These are phyloP conservation scores for bread wheat (Triticum aestivum) DNA, from an alignment of 176 grass and related monocot species.

Conservation along the genomic window IWGSC_CS_RefSeq_v2.1 NC_057799.1:514257640-514258139, in stretches of 20 bases:
- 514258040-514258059: background rate
- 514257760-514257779: background rate
- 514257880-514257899: too few species aligned
- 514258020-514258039: background rate
- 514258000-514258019: background rate
- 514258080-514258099: background rate
- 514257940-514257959: too few species aligned
- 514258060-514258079: constrained; percentile 2
- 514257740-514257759: background rate
- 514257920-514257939: too few species aligned
- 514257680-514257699: background rate
- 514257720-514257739: background rate
- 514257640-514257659: background rate
- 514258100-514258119: background rate
- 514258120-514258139: background rate
- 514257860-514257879: background rate
- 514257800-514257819: background rate
- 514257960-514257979: too few species aligned
- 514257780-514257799: background rate
- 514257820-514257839: background rate
- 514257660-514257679: background rate
- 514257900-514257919: too few species aligned
- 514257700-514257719: background rate
- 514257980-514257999: background rate
- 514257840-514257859: constrained; percentile 5